Evolutionary conservation across 2,329 filamentous ascomycete species (phyloP).

Genomic region (Colletotrichum tropicicola): DNA sequence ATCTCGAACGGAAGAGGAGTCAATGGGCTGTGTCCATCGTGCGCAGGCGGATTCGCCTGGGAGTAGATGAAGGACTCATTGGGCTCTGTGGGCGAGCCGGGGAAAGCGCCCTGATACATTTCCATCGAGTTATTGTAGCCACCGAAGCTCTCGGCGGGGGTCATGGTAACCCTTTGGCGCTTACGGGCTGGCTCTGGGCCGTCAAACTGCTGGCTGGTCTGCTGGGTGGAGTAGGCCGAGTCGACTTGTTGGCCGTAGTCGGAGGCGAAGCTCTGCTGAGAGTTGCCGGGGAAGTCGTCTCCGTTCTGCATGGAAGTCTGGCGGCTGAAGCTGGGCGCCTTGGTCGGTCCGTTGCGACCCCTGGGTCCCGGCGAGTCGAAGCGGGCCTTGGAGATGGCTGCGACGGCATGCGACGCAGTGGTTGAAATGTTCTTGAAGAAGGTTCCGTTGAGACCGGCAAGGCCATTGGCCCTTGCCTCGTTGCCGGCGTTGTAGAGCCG

Average conservation of each 20-base stretch:
- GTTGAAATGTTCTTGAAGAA: constrained; percentile 98
- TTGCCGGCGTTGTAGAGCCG: constrained; percentile 83
- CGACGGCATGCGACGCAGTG: constrained; percentile 91
- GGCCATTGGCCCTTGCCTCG: constrained; percentile 72
- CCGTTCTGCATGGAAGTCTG: constrained; percentile 77
- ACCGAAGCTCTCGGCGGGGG: constrained; percentile 66
- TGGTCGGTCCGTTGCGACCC: constrained; percentile 69
- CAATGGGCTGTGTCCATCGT: constrained; percentile 65
- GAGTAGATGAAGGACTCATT: constrained; percentile 82
- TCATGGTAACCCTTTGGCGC: constrained; percentile 69
- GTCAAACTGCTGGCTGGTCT: constrained; percentile 37
- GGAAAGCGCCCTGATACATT: constrained; percentile 58
- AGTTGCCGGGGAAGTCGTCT: constrained; percentile 75
- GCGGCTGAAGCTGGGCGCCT: constrained; percentile 75
- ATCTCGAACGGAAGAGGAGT: constrained; percentile 70
- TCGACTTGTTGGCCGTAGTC: constrained; percentile 80
- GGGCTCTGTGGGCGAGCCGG: constrained; percentile 80
- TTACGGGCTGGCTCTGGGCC: constrained; percentile 83
- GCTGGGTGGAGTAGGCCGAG: constrained; percentile 73
- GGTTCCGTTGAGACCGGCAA: constrained; percentile 71
- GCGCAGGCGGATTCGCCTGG: constrained; percentile 46
- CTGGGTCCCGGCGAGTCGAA: constrained; percentile 87
- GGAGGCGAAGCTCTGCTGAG: constrained; percentile 84
- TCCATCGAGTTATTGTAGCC: constrained; percentile 61
- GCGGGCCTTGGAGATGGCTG: constrained; percentile 94